phyloP scores from a whole-genome alignment of 306 rosid genomes.

The Lathyrus tuberosus region DNA sequence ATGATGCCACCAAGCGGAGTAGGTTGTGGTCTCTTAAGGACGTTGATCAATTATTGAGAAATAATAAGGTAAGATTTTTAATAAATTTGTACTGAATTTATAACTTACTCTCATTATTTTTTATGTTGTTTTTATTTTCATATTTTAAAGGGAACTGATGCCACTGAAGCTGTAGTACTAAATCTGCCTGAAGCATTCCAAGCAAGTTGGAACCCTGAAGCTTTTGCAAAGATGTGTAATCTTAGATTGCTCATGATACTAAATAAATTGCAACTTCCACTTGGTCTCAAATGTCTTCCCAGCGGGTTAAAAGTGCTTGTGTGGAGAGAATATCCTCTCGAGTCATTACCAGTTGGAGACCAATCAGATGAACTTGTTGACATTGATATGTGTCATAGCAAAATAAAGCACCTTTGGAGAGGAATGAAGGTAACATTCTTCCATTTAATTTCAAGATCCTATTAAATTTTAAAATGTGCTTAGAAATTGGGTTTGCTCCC shows the following conservation, averaged over 20 bases:
- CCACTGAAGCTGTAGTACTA: constrained; percentile 15
- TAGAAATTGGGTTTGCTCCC: neutral
- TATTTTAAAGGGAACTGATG: constrained; percentile 12
- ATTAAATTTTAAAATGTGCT: neutral
- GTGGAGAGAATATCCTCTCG: constrained; percentile 38
- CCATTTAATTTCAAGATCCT: neutral
- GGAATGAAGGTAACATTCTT: constrained; percentile 32
- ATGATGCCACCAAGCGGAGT: constrained; percentile 35
- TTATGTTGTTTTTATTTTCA: neutral
- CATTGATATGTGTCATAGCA: constrained; percentile 28
- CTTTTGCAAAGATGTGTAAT: constrained; percentile 36
- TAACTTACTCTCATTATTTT: neutral
- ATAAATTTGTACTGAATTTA: neutral
- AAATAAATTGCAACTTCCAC: constrained; percentile 32
- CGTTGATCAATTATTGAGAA: constrained; percentile 32
- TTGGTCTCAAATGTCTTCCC: constrained; percentile 32
- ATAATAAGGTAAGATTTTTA: constrained; percentile 18
- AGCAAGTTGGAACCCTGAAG: constrained; percentile 26
- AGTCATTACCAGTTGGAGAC: constrained; percentile 13
- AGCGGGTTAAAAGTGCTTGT: constrained; percentile 32
- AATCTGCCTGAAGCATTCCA: neutral
- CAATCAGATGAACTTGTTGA: constrained; percentile 36
- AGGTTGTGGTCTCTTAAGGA: constrained; percentile 45
- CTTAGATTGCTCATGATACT: constrained; percentile 37
- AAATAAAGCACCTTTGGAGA: constrained; percentile 21